These are phyloP conservation scores for Cercospora citrullina DNA, from an alignment of 2,329 filamentous ascomycete genomes.

Conservation along the genomic window DNA sequence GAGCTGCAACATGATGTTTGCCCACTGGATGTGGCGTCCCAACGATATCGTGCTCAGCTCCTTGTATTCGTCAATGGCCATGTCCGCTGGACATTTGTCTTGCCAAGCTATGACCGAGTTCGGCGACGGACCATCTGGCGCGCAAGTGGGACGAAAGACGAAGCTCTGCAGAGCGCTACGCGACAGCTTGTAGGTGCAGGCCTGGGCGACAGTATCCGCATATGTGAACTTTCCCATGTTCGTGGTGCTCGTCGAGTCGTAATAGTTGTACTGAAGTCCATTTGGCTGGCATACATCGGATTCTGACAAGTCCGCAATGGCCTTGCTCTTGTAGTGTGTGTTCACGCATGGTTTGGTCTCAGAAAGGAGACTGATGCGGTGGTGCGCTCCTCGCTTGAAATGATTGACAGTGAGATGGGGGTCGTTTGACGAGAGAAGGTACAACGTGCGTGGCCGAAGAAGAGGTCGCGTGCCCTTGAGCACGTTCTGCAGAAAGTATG, in stretches of 20 bases:
- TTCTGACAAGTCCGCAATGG: constrained; percentile 44
- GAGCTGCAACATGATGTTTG: constrained; percentile 52
- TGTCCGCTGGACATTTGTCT: constrained; percentile 47
- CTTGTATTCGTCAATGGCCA: constrained; percentile 56
- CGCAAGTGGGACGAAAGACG: constrained; percentile 2
- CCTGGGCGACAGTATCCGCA: constrained; percentile 15
- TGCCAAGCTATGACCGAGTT: constrained; percentile 49
- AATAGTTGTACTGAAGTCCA: constrained; percentile 52
- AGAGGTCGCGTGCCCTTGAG: constrained; percentile 10
- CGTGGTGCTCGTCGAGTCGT: constrained; percentile 40
- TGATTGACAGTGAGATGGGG: constrained; percentile 23
- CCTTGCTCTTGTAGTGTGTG: constrained; percentile 51
- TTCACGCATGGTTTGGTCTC: constrained; percentile 48
- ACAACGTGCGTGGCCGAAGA: constrained; percentile 2
- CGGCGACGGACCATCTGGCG: constrained; percentile 25
- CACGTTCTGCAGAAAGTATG: constrained; percentile 24
- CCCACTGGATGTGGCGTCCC: constrained; percentile 52
- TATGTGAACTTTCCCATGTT: constrained; percentile 13
- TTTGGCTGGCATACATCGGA: constrained; percentile 50
- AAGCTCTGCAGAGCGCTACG: constrained; percentile 30
- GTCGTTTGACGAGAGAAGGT: constrained; percentile 23
- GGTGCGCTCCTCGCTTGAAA: not conserved
- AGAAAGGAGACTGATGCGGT: constrained; percentile 46
- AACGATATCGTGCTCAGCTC: constrained; percentile 53
- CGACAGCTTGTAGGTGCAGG: constrained; percentile 44